Conservation (phyloP, 2,329 filamentous ascomycete species). For the Penicillium sp. region DNA sequence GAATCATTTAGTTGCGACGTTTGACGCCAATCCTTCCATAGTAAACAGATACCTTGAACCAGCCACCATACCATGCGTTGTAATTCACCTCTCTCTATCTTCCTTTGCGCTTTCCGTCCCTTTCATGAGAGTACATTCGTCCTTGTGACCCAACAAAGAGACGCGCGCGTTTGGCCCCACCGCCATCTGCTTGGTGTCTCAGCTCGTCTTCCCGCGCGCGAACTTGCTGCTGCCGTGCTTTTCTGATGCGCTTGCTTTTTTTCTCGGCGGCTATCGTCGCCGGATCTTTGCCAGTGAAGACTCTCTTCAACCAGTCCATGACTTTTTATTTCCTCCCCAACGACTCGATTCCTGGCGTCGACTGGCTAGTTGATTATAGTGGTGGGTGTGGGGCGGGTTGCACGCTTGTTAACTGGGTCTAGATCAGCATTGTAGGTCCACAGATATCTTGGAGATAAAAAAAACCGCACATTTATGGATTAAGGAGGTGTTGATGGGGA, state of each 20-base stretch:
- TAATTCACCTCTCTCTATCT: background rate
- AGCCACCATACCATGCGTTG: background rate
- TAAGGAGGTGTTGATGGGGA: background rate
- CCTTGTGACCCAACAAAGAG: background rate
- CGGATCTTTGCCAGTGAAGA: background rate
- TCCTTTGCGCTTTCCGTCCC: background rate
- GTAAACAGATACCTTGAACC: background rate
- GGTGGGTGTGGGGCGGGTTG: background rate
- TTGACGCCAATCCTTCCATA: too few species aligned
- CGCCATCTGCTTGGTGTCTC: background rate
- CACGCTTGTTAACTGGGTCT: background rate
- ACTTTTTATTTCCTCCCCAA: background rate
- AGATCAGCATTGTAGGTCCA: background rate
- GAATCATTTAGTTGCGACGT: background rate
- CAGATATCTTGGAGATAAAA: background rate
- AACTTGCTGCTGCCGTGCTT: background rate
- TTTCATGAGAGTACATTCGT: background rate
- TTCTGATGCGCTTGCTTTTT: background rate
- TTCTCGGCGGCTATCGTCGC: background rate
- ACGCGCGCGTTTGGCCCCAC: background rate
- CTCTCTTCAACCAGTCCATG: constrained; percentile 1
- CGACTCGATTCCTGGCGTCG: background rate
- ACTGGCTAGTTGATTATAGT: background rate
- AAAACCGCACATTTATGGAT: background rate
- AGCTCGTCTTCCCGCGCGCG: constrained; percentile 2